Base-by-base conservation (phyloP, 2,329 filamentous ascomycete species). In the Trichothecium sympodiale region DNA sequence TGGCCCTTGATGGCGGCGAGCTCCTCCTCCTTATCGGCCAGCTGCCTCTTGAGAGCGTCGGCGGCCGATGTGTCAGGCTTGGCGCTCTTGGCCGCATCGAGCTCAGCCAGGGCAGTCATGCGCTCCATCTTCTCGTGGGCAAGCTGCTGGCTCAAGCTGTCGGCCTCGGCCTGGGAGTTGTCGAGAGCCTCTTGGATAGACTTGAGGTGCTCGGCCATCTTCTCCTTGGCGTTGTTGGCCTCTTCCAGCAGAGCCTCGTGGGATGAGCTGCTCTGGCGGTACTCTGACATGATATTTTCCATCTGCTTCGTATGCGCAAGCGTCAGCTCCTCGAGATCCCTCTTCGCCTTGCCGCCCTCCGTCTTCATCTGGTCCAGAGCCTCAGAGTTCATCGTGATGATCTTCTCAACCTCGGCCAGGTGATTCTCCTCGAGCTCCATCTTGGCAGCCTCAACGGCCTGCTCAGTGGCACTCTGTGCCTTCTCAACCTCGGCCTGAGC, bases 121-220 rank as follows among this genome's bases (percentile, higher is more conserved):
- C 72, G 72, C 37, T 69, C 68, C 60, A 76, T 74, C 61, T 77
- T 77, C 43, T 71, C 70, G 33, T 68, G 61, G 3, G 69, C 73
- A 29, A 77, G 66, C 45, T 69, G 62, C 45, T 68, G 66, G 37
- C 65, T 63, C 42, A 76, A 52, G 17, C 65, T 60, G 42, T 65
- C 61, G 23, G 62, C 51, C 44, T 77, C 72, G 18, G 58, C 54
- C 42, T 70, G 57, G 3, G 61, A 51, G 48, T 67, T 65, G 35
- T 51, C 54, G 13, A 72, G 54, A 15, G 62, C 56, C 26, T 60
- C 57, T 43, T 66, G 61, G 17, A 64, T 52, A 20, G 50, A 43
- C 42, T 52, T 44, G 28, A 69, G 46, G 15, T 59, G 50, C 10
- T 52, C 39, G 36, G 64, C 44, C 14, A 61, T 48, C 14, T 59